Evolutionary conservation across 1,284 basidiomycete genomes (phyloP), one percentile per base, ranked within the genome.

Genomic region (Inonotus obliquus): DNA sequence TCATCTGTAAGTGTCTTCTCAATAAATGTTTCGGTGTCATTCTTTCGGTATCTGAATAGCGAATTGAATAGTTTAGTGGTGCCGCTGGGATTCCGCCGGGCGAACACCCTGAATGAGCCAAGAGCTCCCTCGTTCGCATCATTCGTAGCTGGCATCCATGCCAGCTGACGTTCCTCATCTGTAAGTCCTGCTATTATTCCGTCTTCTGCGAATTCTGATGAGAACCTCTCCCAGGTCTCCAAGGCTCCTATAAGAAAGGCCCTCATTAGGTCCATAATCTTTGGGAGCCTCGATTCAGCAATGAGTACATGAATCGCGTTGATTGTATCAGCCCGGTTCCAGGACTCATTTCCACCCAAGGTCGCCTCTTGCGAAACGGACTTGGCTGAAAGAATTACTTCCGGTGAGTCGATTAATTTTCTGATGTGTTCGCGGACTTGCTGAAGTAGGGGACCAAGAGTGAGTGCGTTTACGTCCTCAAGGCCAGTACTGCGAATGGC

Each of bases 371-470:
- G 14, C 4, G 55, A 39, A 39, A 25, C 23, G 11, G 56, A 39
- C 10, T 49, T 13, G 23, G 48, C 14, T 9, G 7, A 17, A 2
- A 66, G 35, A 13, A 64, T 39, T 14, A 60, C 53, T 6, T 54
- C 17, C 6, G 65, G 65, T 14, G 56, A 25, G 13, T 39, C 25
- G 25, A 60, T 57, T 10, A 66, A 45, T 13, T 38, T 35, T n/a
- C 45, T 25, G n/a, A 56, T 52, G 35, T 62, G 63, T 1, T 1
- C 17, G 21, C 56, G 59, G 38, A 66, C 47, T 27, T 51, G 32
- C 19, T 53, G 48, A 32, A 62, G 60, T 9, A 62, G 55, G 14
- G 35, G 54, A 6, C 65, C 63, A 13, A 62, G 57, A 38, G 51
- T 37, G 2, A 64, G 35, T 17, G 32, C 54, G 32, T 65, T 63